These are phyloP conservation scores for Pythium phragmiticola DNA, from an alignment of 352 stramenopile species.

Conservation along the genomic window DNA sequence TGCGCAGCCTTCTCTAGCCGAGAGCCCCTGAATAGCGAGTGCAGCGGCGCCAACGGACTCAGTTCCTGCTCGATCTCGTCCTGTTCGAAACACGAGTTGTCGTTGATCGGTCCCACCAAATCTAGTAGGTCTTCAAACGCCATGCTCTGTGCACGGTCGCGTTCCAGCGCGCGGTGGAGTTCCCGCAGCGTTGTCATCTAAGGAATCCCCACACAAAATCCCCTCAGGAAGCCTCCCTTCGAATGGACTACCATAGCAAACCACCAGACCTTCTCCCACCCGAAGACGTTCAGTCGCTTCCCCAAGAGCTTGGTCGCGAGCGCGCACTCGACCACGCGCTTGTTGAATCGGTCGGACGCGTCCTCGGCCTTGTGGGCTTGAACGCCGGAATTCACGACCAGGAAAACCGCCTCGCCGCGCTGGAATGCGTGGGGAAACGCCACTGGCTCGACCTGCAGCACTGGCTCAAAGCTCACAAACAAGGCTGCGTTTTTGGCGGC, in stretches of 20 bases:
- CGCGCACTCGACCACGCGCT: conserved; percentile 76
- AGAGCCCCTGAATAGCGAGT: conserved; percentile 34
- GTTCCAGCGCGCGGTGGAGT: conserved; percentile 32
- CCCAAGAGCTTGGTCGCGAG: conserved; percentile 70
- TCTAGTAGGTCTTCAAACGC: conserved; percentile 35
- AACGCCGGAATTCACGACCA: conserved; percentile 75
- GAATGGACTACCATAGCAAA: background rate
- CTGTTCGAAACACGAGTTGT: conserved; percentile 31
- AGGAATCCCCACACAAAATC: background rate
- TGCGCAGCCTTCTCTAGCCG: conserved; percentile 30
- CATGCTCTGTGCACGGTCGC: background rate
- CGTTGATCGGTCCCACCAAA: conserved; percentile 22
- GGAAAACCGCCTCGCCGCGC: conserved; percentile 42
- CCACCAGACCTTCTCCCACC: conserved; percentile 41
- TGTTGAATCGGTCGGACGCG: conserved; percentile 65
- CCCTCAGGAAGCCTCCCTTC: background rate
- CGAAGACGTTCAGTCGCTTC: conserved; percentile 34
- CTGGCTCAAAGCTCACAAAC: conserved; percentile 59
- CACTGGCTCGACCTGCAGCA: conserved; percentile 29
- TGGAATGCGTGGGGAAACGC: conserved; percentile 27
- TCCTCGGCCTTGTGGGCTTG: conserved; percentile 75
- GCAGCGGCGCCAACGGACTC: conserved; percentile 13
- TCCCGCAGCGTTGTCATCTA: conserved; percentile 50
- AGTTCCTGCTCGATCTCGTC: conserved; percentile 35
- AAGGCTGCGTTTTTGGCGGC: conserved; percentile 45